Percentiles rank a stretch among this genome's conserved stretches.
These are phyloP conservation scores for Dendrobium chrysotoxum DNA, from an alignment of 106 monocot species.

Conservation along the genomic window DNA sequence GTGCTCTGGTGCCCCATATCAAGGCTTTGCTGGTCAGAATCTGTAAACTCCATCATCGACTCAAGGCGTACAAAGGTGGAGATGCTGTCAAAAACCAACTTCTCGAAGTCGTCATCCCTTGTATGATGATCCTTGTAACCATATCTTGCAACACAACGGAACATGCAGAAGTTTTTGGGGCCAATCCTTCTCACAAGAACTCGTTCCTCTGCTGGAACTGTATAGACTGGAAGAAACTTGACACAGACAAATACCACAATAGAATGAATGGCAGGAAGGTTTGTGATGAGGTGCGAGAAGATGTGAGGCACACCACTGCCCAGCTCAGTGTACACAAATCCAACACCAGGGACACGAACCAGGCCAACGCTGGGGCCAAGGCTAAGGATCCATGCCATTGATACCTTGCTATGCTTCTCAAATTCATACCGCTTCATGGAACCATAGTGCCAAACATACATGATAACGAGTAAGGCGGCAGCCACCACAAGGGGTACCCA, in stretches of 20 bases:
- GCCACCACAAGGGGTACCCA: slow-evolving; percentile 34
- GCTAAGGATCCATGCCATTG: slow-evolving; percentile 26
- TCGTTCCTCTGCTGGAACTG: slow-evolving; percentile 28
- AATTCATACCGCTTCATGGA: slow-evolving; percentile 24
- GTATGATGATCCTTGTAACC: slow-evolving; percentile 45
- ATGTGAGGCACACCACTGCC: slow-evolving; percentile 36
- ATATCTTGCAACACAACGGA: slow-evolving; percentile 39
- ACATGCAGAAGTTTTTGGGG: slow-evolving; percentile 32
- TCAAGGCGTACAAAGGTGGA: slow-evolving; percentile 43
- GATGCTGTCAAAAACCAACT: slow-evolving; percentile 62
- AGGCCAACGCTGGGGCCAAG: slow-evolving; percentile 39
- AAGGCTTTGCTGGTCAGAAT: slow-evolving; percentile 37
- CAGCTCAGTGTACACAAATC: slow-evolving; percentile 44
- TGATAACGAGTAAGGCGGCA: slow-evolving; percentile 8
- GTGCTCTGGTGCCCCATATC: background rate
- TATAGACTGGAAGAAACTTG: slow-evolving; percentile 35
- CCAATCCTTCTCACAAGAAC: slow-evolving; percentile 39
- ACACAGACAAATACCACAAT: slow-evolving; percentile 42
- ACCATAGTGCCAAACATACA: slow-evolving; percentile 35
- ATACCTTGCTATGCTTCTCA: slow-evolving; percentile 42
- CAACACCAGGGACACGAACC: slow-evolving; percentile 37
- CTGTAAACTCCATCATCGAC: slow-evolving; percentile 57
- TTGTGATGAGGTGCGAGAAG: slow-evolving; percentile 44
- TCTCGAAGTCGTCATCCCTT: slow-evolving; percentile 36
- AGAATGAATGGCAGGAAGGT: slow-evolving; percentile 44